A percentile compares a stretch with the other conserved stretches of the same genome.
Conservation (phyloP, 345 rosid genomes). For the Geranium rotundifolium region DNA sequence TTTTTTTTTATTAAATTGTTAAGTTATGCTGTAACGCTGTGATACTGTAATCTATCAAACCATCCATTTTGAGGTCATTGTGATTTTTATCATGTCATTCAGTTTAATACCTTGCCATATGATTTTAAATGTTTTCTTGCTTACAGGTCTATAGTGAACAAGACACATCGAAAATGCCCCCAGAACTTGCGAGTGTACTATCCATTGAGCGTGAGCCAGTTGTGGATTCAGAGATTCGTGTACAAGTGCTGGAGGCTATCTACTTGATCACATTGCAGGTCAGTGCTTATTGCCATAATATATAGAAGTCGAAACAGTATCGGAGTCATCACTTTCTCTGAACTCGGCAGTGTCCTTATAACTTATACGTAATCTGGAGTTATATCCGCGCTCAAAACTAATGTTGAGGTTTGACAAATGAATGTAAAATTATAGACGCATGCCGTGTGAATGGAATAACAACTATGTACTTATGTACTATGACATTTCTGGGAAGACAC, state of each 20-base stretch:
- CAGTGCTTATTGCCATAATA: neutral
- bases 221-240: constrained; percentile 66
- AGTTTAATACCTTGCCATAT: too few species aligned
- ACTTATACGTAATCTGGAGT: neutral
- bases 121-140: neutral
- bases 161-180: constrained; percentile 71
- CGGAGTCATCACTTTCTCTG: too few species aligned
- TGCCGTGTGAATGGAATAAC: neutral
- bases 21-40: too few species aligned
- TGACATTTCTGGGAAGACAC: too few species aligned
- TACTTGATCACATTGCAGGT: constrained; percentile 79
- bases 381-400: neutral
- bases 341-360: neutral
- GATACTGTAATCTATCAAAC: too few species aligned
- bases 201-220: constrained; percentile 81
- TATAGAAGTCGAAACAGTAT: too few species aligned
- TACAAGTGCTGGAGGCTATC: constrained; percentile 74
- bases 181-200: constrained; percentile 78
- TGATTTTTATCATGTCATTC: too few species aligned
- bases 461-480: too few species aligned
- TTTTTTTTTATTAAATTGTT: too few species aligned
- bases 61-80: too few species aligned
- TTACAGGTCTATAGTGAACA: constrained; percentile 48
- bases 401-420: neutral
- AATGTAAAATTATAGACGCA: neutral